These are phyloP conservation scores for Ligustrum vulgare DNA, from an alignment of 257 asterid species.

Conservation along the genomic window DNA sequence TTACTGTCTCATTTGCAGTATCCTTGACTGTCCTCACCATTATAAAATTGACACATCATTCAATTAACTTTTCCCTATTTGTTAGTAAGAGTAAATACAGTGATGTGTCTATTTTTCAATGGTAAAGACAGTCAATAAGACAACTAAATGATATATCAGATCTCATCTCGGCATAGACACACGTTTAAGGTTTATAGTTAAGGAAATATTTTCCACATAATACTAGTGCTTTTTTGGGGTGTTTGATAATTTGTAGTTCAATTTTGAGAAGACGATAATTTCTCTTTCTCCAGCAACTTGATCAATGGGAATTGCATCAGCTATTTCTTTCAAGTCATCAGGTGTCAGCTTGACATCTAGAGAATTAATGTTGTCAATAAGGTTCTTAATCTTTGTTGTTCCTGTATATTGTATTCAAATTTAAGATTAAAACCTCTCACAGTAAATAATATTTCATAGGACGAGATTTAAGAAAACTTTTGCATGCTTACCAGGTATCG, in stretches of 20 bases:
- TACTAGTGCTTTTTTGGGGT: constrained; percentile 31
- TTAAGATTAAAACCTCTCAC: neutral
- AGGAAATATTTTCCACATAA: constrained; percentile 1
- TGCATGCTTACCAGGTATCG: constrained; percentile 42
- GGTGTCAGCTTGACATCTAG: constrained; percentile 36
- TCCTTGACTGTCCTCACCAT: too few species aligned
- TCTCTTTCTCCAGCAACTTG: constrained; percentile 44
- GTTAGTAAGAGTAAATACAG: too few species aligned
- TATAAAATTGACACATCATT: too few species aligned
- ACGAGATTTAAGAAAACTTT: neutral
- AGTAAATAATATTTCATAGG: neutral
- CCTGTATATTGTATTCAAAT: constrained; percentile 13
- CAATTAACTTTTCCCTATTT: too few species aligned
- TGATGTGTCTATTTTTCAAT: too few species aligned
- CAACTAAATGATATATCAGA: too few species aligned
- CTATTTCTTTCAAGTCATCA: constrained; percentile 40
- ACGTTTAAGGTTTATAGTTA: too few species aligned
- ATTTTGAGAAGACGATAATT: constrained; percentile 6
- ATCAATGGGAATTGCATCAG: constrained; percentile 33
- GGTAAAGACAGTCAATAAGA: too few species aligned
- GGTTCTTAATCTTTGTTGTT: constrained; percentile 49
- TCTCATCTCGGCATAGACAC: too few species aligned
- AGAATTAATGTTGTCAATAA: constrained; percentile 36
- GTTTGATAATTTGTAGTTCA: constrained; percentile 25
- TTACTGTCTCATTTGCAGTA: too few species aligned